A percentile compares a stretch with the other conserved stretches of the same genome.
These are phyloP conservation scores for Pichia sporocuriosa DNA, from an alignment of 805 yeast species.

Conservation along the genomic window DNA sequence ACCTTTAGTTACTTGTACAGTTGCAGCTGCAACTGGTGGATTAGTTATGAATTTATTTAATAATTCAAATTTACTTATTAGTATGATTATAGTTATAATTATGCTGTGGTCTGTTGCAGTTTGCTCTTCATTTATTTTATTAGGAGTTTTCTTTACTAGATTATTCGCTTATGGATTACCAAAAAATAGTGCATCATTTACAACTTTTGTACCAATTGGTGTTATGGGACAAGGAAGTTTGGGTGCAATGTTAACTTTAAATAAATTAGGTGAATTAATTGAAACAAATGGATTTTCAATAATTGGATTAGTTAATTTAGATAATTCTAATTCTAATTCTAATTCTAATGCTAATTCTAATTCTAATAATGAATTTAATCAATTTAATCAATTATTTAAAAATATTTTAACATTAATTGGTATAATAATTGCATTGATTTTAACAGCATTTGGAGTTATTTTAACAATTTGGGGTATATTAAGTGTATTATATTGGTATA, in stretches of 20 bases:
- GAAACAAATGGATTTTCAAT: neutral
- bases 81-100: conserved; percentile 48
- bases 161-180: conserved; percentile 56
- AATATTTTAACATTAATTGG: conserved; percentile 11
- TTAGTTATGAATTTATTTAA: conserved; percentile 37
- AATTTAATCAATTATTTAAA: neutral
- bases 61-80: conserved; percentile 22
- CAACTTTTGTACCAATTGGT: conserved; percentile 76
- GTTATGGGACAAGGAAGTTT: conserved; percentile 81
- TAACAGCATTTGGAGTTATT: conserved; percentile 28
- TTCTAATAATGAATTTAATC: too few relatives aligned
- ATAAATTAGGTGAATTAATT: conserved; percentile 17
- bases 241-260: conserved; percentile 39
- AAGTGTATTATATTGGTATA: conserved; percentile 12
- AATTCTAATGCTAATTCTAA: too few relatives aligned
- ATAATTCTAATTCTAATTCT: too few relatives aligned
- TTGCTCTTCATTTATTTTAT: conserved; percentile 19
- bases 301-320: conserved; percentile 2
- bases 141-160: conserved; percentile 60
- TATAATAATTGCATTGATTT: conserved; percentile 20
- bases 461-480: conserved; percentile 32
- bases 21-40: conserved; percentile 66
- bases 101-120: conserved; percentile 69
- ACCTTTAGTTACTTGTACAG: conserved; percentile 78
- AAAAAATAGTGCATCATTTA: conserved; percentile 43